phyloP scores from a whole-genome alignment of 2,329 filamentous ascomycete genomes.

The Mycosphaerelloides madeirae region DNA sequence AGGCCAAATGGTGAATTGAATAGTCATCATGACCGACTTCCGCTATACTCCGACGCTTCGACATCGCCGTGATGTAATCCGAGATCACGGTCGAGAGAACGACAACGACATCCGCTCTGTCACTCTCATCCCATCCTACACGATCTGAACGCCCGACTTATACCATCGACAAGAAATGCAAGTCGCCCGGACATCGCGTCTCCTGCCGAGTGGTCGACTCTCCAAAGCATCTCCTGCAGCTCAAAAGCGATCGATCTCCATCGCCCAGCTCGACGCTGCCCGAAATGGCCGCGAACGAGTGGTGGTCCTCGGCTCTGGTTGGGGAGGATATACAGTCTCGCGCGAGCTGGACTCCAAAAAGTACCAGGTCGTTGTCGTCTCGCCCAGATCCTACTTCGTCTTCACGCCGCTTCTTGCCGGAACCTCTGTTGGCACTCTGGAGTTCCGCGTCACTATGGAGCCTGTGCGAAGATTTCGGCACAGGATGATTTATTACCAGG shows the following conservation, averaged over 20 bases:
- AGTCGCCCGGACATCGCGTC: no score
- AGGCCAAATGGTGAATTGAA: no score
- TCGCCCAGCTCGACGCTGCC: constrained; percentile 23
- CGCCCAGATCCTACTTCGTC: constrained; percentile 83
- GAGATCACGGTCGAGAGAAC: no score
- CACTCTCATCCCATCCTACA: no score
- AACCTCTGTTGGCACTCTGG: constrained; percentile 78
- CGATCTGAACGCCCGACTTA: no score
- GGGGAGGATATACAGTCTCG: constrained; percentile 67
- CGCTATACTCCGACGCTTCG: no score
- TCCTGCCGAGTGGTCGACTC: no score
- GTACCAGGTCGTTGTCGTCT: constrained; percentile 71
- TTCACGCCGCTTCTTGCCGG: constrained; percentile 82
- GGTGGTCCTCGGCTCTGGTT: constrained; percentile 66
- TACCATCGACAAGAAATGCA: no score
- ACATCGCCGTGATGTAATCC: no score
- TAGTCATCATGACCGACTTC: no score
- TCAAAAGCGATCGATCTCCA: constrained; percentile 20
- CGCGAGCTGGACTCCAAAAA: constrained; percentile 64
- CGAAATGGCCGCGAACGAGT: constrained; percentile 50
- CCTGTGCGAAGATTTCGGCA: constrained; percentile 66
- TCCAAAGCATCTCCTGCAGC: neutral
- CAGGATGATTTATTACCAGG: constrained; percentile 69
- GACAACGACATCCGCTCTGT: no score
- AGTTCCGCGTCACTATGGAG: constrained; percentile 80